Percentiles rank a stretch among this genome's conserved stretches.
These are phyloP conservation scores for Mycena rosella DNA, from an alignment of 768 basidiomycete species.

Conservation along the genomic window DNA sequence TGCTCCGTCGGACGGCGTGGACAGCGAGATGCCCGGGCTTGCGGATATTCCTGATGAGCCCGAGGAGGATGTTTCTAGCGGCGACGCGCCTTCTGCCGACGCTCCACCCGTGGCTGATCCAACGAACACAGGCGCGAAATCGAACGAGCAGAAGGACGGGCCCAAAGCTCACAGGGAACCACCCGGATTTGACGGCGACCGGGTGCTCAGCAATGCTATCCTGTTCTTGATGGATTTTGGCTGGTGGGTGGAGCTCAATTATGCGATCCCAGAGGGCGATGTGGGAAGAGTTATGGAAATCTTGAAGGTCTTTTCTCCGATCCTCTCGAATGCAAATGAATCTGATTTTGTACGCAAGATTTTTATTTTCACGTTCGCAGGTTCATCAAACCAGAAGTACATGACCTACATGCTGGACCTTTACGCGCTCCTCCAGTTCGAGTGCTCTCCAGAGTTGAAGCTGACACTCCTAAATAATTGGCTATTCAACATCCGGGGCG, in stretches of 20 bases:
- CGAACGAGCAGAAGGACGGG: background rate
- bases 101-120: no score
- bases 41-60: background rate
- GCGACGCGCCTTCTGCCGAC: no score
- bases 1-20: no score
- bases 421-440: conserved; percentile 39
- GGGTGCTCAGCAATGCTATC: no score
- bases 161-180: no score
- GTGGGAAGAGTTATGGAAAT: conserved; percentile 39
- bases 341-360: no score
- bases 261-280: conserved; percentile 46
- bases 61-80: no score
- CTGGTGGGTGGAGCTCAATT: conserved; percentile 40
- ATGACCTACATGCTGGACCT: conserved; percentile 42
- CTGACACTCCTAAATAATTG: background rate
- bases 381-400: conserved; percentile 39
- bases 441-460: conserved; percentile 37
- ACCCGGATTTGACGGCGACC: no score
- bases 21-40: background rate
- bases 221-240: conserved; percentile 3
- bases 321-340: no score
- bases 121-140: no score
- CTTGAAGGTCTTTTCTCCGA: background rate
- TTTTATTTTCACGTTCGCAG: background rate
- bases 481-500: background rate